Conservation (phyloP, 78 protist genomes). For the Isochrysis galbana region DNA sequence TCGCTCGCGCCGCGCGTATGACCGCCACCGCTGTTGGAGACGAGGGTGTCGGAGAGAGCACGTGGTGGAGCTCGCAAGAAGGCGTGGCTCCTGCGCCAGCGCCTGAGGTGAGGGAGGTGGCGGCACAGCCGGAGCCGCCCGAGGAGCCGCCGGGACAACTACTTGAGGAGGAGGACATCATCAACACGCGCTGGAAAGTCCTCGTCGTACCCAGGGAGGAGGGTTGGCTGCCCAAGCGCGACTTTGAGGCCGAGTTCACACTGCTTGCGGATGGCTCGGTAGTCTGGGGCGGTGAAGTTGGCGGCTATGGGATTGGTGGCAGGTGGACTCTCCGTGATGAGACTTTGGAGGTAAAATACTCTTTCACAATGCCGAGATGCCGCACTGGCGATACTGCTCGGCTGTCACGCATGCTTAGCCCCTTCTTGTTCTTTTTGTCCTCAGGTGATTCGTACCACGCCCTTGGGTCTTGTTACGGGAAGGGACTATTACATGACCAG, state of each 20-base stretch:
- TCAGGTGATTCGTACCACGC: not conserved
- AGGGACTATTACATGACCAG: not conserved
- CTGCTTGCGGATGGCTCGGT: not conserved
- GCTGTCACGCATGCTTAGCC: not conserved
- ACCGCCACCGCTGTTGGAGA: no score
- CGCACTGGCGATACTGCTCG: not conserved
- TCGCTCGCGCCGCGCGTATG: no score
- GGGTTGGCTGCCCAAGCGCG: not conserved
- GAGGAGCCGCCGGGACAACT: no score
- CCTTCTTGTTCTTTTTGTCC: not conserved
- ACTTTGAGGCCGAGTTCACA: not conserved
- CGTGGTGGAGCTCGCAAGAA: no score
- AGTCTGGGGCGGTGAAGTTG: not conserved
- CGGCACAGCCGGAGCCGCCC: no score
- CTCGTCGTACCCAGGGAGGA: not conserved
- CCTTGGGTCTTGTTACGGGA: not conserved
- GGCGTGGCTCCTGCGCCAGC: no score
- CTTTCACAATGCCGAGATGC: not conserved
- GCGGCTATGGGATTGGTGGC: not conserved
- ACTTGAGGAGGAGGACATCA: no score
- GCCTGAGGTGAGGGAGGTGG: no score
- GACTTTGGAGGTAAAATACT: not conserved
- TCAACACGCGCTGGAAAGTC: not conserved
- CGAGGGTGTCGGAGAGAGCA: no score
- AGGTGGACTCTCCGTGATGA: not conserved